Percentiles rank a stretch among this genome's conserved stretches.
These are phyloP conservation scores for Phellopilus nigrolimitatus DNA, from an alignment of 1,284 basidiomycete genomes.

Conservation along the genomic window DNA sequence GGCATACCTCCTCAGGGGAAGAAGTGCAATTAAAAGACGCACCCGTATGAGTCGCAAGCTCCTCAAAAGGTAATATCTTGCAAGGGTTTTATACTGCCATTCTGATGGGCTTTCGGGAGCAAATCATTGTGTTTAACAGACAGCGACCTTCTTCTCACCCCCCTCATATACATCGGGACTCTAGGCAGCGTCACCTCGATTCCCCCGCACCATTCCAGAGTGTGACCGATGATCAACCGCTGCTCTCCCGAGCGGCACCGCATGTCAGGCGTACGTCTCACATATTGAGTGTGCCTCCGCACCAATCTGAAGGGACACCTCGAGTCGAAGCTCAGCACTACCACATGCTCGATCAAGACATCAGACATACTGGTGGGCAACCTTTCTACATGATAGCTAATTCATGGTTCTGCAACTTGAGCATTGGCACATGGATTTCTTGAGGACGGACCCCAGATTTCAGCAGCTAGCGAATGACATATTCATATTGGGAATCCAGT, in stretches of 20 bases:
- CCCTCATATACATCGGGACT: not conserved
- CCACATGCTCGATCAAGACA: constrained; percentile 9
- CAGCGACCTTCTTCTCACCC: not conserved
- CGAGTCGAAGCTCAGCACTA: constrained; percentile 2
- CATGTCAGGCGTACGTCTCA: constrained; percentile 1
- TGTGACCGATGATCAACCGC: constrained; percentile 23
- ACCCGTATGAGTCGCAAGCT: no score
- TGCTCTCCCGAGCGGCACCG: constrained; percentile 15
- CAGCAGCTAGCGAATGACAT: not conserved
- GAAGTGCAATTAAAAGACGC: not conserved
- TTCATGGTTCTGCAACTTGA: not conserved
- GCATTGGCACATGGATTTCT: not conserved
- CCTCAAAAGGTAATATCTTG: no score
- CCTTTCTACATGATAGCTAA: not conserved
- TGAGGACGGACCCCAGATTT: constrained; percentile 3
- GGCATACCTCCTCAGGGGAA: not conserved
- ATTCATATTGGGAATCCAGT: no score
- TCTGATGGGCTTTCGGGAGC: constrained; percentile 3
- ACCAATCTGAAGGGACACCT: not conserved
- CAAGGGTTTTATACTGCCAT: not conserved
- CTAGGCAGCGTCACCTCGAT: not conserved
- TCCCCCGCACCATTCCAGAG: constrained; percentile 22
- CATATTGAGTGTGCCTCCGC: not conserved
- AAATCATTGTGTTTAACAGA: not conserved
- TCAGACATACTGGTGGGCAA: constrained; percentile 2